Base-by-base conservation (phyloP, 495 filamentous ascomycete species). In the Terfezia boudieri region DNA sequence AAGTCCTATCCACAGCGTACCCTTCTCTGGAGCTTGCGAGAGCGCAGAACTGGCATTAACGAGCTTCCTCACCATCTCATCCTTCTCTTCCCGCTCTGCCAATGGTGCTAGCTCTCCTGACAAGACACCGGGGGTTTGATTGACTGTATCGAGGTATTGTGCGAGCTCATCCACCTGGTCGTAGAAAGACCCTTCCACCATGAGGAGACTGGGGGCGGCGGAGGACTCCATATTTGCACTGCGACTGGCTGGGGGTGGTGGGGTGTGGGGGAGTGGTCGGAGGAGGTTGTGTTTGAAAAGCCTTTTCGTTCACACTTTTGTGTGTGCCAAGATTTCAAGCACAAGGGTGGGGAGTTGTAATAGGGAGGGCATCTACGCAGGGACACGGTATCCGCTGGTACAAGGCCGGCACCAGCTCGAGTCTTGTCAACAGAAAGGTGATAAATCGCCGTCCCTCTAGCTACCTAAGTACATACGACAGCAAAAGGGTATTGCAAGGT, bases 61-160 rank as follows among this genome's bases (percentile, higher is more conserved):
- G 53, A 95, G 75, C 72, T 83, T 84, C 74, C 89, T 86, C 37
- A 98, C 74, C 36, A 80, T 82, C 62, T 88, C 87, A 67, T 94
- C 86, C 62, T 80, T 77, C 69, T 87, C 73, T 63, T 80, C 78
- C 65, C 79, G 73, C 67, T 76, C 71, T 53, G 94, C 71, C 56
- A 86, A 74, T 54, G 80, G 75, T 68, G n/a, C 37, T 14, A 51
- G 20, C 11, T n/a, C 10, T 51, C n/a, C 23, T 6, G 26, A 52
- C 46, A 10, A 53, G 26, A 35, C 46, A 36, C 23, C 51, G 11
- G 32, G 16, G 32, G 16, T 14, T 26, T 22, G 54, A n/a, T 46
- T 5, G 48, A 36, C 26, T 9, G 17, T 50, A 57, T 51, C 49
- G 9, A 51, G n/a, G 22, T 51, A 51, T 7, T 20, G 16, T n/a